Base-by-base conservation (phyloP, 352 stramenopile genomes). In the Blastocystis sp. region DNA sequence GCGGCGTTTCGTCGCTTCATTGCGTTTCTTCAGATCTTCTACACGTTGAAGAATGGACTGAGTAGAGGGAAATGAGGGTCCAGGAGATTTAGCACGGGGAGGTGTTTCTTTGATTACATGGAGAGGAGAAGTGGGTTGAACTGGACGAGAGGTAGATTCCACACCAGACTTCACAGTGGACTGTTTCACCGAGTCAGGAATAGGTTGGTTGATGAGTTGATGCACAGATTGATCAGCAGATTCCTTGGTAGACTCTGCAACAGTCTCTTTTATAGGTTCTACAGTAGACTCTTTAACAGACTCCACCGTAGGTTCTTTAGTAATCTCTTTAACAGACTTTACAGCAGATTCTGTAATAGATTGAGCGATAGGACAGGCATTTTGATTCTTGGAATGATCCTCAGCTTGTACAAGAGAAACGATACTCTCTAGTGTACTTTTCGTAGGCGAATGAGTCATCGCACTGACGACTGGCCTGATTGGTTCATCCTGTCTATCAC, bases 11-110 rank as follows among this genome's bases (percentile, higher is more conserved):
- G 70, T 65, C 0, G 70, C 70, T 50, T 81, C 70, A 26, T 18
- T 81, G 34, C 73, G 47, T 55, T 85, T 85, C 53, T 85, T 85
- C 50, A 85, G 59, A 26, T 66, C 73, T 30, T 85, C 73, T 3
- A 85, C 73, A 39, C 73, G 73, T 37, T 85, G 73, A 6, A 85
- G 73, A n/a, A 85, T 13, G 20, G 34, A 20, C 30, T 85, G 73
- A 2, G 73, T 68, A n/a, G 34, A 37, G 20, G 59, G 73, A 65
- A 85, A n/a, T 13, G 18, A 39, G 24, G 65, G 2, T 16, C 20
- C n/a, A 20, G 30, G 63, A 26, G 63, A 45, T 1, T 34, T 34
- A 34, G 30, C 30, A n/a, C 20, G 50, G 50, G 50, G 20, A 59
- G 50, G 50, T 1, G 50, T n/a, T n/a, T 59, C 50, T 13, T 13